Evolutionary conservation across 768 basidiomycete species (phyloP), one percentile per base, ranked within the genome.

Genomic region (Hypholoma fasciculare): DNA sequence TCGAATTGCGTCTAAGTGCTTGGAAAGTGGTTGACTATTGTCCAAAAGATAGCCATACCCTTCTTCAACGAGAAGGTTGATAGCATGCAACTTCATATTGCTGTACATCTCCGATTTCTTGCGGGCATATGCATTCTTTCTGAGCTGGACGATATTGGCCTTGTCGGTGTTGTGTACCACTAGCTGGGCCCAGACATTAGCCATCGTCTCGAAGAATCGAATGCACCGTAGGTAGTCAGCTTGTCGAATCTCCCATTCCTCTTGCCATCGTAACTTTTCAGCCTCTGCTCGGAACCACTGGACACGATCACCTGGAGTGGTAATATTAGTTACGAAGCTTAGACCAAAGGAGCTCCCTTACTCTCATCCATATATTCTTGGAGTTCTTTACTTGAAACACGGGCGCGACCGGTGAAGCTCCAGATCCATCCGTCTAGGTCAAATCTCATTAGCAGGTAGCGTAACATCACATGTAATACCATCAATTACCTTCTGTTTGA

Each of bases 271-370:
- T 7, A 63, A 49, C 67, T 69, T 68, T 36, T 71, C 69, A 0
- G 70, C 69, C 40, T 67, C 65, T 4, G 67, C 69, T 5, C 67
- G 60, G 53, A 70, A 71, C 66, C 66, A 71, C 39, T 69, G 67
- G 2, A 71, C 70, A 11, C 65, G 58, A 48, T 70, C 64, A 2
- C 65, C 68, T 70, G 20, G 11, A n/a, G 13, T 3, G 8, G 7
- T 14, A 20, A 13, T 20, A 48, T 12, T 12, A 12, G 11, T 5
- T 39, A 12, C 38, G 12, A 12, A 39, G 11, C 16, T 12, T 2
- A 39, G 38, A 11, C 11, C 16, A 39, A 11, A 12, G 38, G 2
- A 12, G 16, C 5, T 7, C 16, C 11, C 14, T 50, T 39, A 39
- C 38, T n/a, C 16, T 39, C 38, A n/a, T 39, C 38, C 16, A 39